These are phyloP conservation scores for Dissophora ornata DNA, from an alignment of 192 early-diverging fungal genomes.

Conservation along the genomic window DNA sequence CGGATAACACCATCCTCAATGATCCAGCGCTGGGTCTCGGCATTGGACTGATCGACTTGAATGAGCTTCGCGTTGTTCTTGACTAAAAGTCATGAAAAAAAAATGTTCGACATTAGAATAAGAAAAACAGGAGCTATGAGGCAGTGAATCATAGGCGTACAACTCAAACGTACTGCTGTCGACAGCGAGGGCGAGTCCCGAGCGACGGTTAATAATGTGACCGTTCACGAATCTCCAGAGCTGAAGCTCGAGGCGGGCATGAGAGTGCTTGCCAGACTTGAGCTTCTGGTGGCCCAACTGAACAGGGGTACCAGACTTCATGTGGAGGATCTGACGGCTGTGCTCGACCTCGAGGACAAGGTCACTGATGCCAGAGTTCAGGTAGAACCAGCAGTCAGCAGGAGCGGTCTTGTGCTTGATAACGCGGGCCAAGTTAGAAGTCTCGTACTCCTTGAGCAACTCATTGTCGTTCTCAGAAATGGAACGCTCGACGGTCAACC, in stretches of 20 bases:
- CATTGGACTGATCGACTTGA: constrained; percentile 17
- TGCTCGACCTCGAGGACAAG: constrained; percentile 35
- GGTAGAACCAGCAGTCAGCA: constrained; percentile 47
- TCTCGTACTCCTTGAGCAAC: constrained; percentile 45
- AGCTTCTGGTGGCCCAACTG: constrained; percentile 39
- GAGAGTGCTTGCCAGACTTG: constrained; percentile 52
- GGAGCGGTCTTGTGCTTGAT: constrained; percentile 19
- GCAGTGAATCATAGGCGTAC: too few species aligned
- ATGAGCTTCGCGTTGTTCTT: constrained; percentile 30
- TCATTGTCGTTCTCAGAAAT: constrained; percentile 21
- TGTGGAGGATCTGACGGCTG: constrained; percentile 30
- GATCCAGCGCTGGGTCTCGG: constrained; percentile 41
- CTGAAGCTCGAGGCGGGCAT: constrained; percentile 49
- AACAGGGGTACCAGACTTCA: constrained; percentile 34
- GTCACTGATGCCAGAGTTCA: constrained; percentile 48
- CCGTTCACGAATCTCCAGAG: constrained; percentile 50
- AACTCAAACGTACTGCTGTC: too few species aligned
- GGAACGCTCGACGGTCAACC: constrained; percentile 23
- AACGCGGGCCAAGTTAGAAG: constrained; percentile 30
- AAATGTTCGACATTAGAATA: not conserved
- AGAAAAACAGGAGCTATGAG: not conserved
- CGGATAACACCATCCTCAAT: constrained; percentile 35
- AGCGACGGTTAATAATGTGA: constrained; percentile 50
- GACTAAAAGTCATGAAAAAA: constrained; percentile 10
- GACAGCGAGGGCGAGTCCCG: constrained; percentile 34